phyloP scores from a whole-genome alignment of 192 early-diverging fungal genomes.

The Chytriomyces hyalinus region DNA sequence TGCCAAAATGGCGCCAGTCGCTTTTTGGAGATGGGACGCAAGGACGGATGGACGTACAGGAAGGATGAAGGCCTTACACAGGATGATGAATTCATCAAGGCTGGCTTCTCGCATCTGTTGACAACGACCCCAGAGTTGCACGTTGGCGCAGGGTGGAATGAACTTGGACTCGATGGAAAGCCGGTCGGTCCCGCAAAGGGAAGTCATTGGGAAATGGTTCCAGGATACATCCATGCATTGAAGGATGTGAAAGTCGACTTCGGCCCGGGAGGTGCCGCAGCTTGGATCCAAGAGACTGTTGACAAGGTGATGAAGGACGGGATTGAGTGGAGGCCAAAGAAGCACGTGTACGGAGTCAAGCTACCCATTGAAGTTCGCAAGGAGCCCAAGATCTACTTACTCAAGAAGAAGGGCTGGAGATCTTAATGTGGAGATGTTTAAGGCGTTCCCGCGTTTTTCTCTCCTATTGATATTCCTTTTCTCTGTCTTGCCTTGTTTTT shows the following conservation, averaged over 20 bases:
- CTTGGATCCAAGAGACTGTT: conserved; percentile 10
- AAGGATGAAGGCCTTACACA: conserved; percentile 27
- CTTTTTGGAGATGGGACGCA: conserved; percentile 20
- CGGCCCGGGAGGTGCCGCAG: conserved; percentile 21
- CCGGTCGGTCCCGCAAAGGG: neutral
- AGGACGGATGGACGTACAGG: conserved; percentile 27
- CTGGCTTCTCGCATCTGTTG: conserved; percentile 34
- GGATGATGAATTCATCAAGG: conserved; percentile 9
- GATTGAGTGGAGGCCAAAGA: conserved; percentile 14
- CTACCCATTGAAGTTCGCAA: conserved; percentile 24
- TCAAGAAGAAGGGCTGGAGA: conserved; percentile 25
- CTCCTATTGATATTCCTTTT: no score
- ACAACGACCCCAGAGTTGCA: conserved; percentile 33
- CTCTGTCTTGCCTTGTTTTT: no score
- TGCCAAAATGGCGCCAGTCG: conserved; percentile 26
- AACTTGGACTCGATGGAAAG: conserved; percentile 1
- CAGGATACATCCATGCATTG: conserved; percentile 18
- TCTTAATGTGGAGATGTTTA: neutral
- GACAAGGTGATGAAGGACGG: conserved; percentile 26
- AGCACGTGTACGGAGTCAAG: conserved; percentile 25
- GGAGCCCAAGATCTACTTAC: conserved; percentile 36
- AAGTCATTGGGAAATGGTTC: conserved; percentile 5
- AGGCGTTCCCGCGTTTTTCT: no score
- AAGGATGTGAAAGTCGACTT: conserved; percentile 24
- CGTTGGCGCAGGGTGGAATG: conserved; percentile 10